These are phyloP conservation scores for Lecanicillium sp. DNA, from an alignment of 2,329 filamentous ascomycete genomes.

Conservation along the genomic window DNA sequence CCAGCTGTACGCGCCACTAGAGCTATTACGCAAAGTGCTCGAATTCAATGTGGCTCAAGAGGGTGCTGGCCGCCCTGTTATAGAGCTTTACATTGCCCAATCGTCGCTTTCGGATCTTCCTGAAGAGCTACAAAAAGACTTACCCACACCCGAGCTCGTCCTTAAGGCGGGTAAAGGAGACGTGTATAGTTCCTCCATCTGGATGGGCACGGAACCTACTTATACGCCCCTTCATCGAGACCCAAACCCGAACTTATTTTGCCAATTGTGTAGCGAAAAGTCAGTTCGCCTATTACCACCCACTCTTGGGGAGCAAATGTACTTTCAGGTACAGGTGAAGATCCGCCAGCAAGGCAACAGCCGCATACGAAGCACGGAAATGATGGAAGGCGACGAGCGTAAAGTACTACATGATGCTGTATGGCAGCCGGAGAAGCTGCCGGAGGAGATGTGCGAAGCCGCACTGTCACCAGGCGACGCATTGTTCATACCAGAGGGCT, in stretches of 20 bases:
- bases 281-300: constrained; percentile 64
- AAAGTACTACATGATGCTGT: constrained; percentile 56
- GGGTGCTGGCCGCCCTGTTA: constrained; percentile 12
- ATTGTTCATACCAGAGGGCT: constrained; percentile 33
- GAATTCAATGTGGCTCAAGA: constrained; percentile 32
- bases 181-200: constrained; percentile 79
- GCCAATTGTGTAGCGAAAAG: constrained; percentile 71
- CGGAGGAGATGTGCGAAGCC: constrained; percentile 38
- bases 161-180: constrained; percentile 62
- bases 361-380: constrained; percentile 67
- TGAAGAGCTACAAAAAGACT: constrained; percentile 47
- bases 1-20: constrained; percentile 52
- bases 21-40: constrained; percentile 52
- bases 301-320: constrained; percentile 53
- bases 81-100: constrained; percentile 78
- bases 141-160: constrained; percentile 61
- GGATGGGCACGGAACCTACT: constrained; percentile 80
- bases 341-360: constrained; percentile 31
- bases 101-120: constrained; percentile 65
- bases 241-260: constrained; percentile 88
- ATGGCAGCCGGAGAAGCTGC: constrained; percentile 44
- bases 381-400: constrained; percentile 80
- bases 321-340: constrained; percentile 38
- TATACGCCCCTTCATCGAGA: constrained; percentile 88
- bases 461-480: constrained; percentile 44